Conservation (phyloP, 257 asterid species). For the Primulina tabacum region DNA sequence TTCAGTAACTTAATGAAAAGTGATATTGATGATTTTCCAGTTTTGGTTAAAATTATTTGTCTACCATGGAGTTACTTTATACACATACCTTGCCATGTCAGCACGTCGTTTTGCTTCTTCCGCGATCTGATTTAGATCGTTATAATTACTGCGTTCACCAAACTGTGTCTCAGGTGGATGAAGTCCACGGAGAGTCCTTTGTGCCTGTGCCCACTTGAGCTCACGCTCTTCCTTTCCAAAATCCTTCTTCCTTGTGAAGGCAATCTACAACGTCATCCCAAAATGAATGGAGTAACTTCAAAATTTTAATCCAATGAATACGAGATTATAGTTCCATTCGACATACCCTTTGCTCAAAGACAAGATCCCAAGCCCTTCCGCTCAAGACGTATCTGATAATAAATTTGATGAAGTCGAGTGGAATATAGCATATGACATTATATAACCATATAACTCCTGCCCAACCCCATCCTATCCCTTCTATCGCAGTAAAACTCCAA, state of each 20-base stretch:
- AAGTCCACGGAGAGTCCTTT: slow-evolving; percentile 30
- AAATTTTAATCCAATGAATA: neutral
- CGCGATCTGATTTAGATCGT: slow-evolving; percentile 13
- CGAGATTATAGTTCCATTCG: neutral
- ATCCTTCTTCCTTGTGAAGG: slow-evolving; percentile 30
- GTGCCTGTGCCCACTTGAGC: slow-evolving; percentile 29
- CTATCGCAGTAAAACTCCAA: slow-evolving; percentile 26
- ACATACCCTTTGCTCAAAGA: slow-evolving; percentile 24
- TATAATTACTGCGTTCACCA: slow-evolving; percentile 17
- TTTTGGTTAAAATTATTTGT: neutral
- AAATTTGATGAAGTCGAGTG: slow-evolving; percentile 25
- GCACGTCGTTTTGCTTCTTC: slow-evolving; percentile 25
- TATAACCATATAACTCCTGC: slow-evolving; percentile 33
- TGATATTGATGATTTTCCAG: neutral
- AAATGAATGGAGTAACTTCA: slow-evolving; percentile 4
- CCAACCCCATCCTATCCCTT: slow-evolving; percentile 34
- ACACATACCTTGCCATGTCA: slow-evolving; percentile 20
- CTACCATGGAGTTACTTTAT: neutral
- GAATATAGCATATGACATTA: slow-evolving; percentile 22
- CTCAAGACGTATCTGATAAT: slow-evolving; percentile 27
- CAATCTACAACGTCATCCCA: slow-evolving; percentile 10
- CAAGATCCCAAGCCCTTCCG: slow-evolving; percentile 27
- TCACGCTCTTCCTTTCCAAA: slow-evolving; percentile 29
- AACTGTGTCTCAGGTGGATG: slow-evolving; percentile 22
- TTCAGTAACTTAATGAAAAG: neutral